Evolutionary conservation across 148 eudicot species (phyloP).

Genomic region (Simmondsia chinensis): DNA sequence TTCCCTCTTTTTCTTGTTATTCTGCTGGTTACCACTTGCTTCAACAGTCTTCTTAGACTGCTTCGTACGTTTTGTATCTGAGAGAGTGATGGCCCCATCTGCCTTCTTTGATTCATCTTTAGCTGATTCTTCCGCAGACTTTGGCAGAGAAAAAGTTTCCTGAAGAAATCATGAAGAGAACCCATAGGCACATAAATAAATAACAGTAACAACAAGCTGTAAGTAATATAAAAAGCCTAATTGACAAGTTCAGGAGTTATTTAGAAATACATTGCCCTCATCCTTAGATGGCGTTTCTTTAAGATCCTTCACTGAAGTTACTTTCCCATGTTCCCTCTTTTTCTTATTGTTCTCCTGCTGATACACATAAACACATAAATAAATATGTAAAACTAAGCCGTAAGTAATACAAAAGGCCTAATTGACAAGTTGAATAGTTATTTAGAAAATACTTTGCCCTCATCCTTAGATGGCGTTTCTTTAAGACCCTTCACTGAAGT

Average conservation of each 20-base stretch:
- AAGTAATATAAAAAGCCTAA: background rate
- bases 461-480: slow-evolving; percentile 18
- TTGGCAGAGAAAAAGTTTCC: slow-evolving; percentile 30
- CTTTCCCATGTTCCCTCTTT: no score
- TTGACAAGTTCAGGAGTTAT: slow-evolving; percentile 1
- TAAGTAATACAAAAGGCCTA: no score
- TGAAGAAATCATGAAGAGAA: slow-evolving; percentile 5
- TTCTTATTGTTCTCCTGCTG: no score
- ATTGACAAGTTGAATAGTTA: no score
- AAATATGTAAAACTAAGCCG: no score
- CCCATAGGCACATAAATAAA: background rate
- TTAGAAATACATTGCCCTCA: no score
- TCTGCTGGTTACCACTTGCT: slow-evolving; percentile 17
- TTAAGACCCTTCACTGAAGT: slow-evolving; percentile 10
- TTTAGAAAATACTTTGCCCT: slow-evolving; percentile 20
- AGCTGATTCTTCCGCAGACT: slow-evolving; percentile 18
- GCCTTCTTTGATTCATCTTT: slow-evolving; percentile 24
- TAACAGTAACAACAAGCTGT: no score
- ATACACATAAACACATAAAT: no score
- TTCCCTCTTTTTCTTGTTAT: slow-evolving; percentile 13
- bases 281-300: no score
- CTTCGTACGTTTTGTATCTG: slow-evolving; percentile 26
- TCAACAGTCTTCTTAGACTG: slow-evolving; percentile 28
- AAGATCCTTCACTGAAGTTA: no score
- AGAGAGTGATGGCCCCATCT: slow-evolving; percentile 25